These are phyloP conservation scores for Quercus phellos DNA, from an alignment of 331 rosid species.

Conservation along the genomic window DNA sequence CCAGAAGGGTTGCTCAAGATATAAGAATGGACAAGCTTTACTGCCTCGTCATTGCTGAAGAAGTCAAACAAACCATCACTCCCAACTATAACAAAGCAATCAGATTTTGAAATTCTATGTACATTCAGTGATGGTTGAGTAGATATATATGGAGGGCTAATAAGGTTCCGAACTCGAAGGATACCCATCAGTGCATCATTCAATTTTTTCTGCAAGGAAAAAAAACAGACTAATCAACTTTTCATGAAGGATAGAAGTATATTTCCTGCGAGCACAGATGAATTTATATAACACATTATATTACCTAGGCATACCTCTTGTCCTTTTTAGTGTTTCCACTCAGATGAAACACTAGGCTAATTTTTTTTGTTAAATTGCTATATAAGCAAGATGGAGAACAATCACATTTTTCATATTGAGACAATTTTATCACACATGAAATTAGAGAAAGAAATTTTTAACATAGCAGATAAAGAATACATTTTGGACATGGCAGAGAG, in stretches of 20 bases:
- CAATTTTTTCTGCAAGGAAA: conserved; percentile 59
- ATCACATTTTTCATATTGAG: neutral
- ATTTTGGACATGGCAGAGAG: neutral
- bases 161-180: conserved; percentile 83
- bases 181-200: conserved; percentile 98
- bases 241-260: neutral
- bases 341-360: neutral
- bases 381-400: neutral
- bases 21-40: conserved; percentile 68
- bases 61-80: conserved; percentile 98
- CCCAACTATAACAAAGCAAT: conserved; percentile 71
- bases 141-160: conserved; percentile 87
- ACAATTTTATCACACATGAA: neutral
- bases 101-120: conserved; percentile 64
- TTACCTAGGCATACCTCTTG: neutral
- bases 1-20: conserved; percentile 67
- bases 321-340: neutral
- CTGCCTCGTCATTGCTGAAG: conserved; percentile 83
- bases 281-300: neutral
- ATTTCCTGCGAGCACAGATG: neutral
- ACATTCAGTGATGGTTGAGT: conserved; percentile 73
- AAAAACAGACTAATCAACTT: neutral
- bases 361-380: neutral
- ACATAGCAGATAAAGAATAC: neutral
- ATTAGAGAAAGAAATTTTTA: neutral